Evolutionary conservation across 1,284 basidiomycete species (phyloP), one percentile per base, ranked within the genome.

Genomic region (Tylopilus sp.): DNA sequence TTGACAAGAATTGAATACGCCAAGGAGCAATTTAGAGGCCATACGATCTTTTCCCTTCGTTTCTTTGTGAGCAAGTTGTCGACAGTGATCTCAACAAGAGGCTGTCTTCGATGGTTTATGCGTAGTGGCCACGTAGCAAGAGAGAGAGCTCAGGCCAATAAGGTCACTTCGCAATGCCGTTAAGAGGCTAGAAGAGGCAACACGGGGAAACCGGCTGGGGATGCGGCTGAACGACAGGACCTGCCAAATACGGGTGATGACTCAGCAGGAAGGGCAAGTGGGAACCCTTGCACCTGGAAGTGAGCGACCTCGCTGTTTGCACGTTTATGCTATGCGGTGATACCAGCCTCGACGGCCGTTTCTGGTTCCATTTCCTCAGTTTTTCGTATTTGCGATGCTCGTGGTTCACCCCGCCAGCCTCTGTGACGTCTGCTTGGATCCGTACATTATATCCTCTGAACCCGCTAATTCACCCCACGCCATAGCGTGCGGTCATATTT

Each of bases 361-460:
- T 77, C 69, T 73, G 64, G 71, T 70, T 74, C 55, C 66, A 70
- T 33, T 69, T 57, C 47, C 67, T 74, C 67, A 67, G 56, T 56
- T 68, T 62, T 68, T 67, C 63, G 59, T 70, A 70, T 71, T 71
- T 79, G 67, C 71, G 66, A 78, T 78, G 77, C 85, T 92, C 71
- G 82, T 90, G 67, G 81, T 91, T 52, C 87, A 91, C 74, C 82
- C 87, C 9, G 85, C 87, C 41, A 90, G 89, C 73, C 83, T 83
- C 68, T 92, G 91, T 80, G 90, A 92, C 77, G 86, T 92, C 69
- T 92, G 90, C 76, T 81, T 91, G 60, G 88, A 90, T 63, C 79
- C 81, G 33, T 91, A 89, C 74, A 79, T 6, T 72, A 72, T 78
- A 57, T 75, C 82, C 53, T 86, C 84, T 76, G 79, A 83, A 38